A percentile compares a stretch with the other conserved stretches of the same genome.
phyloP scores from a whole-genome alignment of 177 flowering plant species.

The Tripterygium wilfordii region DNA sequence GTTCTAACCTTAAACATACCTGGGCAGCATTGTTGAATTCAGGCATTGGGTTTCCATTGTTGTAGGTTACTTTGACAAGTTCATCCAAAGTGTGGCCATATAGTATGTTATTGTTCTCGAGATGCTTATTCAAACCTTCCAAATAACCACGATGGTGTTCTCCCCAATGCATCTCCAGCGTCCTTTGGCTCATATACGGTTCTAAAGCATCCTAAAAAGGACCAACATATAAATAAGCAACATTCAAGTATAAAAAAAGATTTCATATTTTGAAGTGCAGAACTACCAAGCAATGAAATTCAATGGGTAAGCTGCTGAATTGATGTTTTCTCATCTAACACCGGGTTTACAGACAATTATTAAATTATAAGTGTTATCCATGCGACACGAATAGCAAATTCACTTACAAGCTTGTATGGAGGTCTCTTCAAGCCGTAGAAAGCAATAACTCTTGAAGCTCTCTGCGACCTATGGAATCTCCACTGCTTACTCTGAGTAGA shows the following conservation, averaged over 20 bases:
- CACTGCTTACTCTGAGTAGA: slow-evolving; percentile 12
- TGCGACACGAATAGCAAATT: background rate
- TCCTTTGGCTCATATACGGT: slow-evolving; percentile 76
- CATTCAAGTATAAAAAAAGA: background rate
- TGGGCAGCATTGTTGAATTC: slow-evolving; percentile 92
- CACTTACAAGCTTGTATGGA: slow-evolving; percentile 74
- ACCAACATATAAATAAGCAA: background rate
- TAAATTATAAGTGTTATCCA: too few species aligned
- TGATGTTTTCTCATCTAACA: background rate
- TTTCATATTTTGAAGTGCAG: background rate
- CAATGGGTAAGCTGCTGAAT: too few species aligned
- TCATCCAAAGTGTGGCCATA: slow-evolving; percentile 89
- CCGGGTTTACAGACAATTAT: background rate
- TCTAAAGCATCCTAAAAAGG: slow-evolving; percentile 81
- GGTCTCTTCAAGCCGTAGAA: slow-evolving; percentile 67
- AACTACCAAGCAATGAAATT: background rate
- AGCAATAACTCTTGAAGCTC: slow-evolving; percentile 29
- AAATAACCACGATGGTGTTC: slow-evolving; percentile 64
- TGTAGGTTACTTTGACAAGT: slow-evolving; percentile 79
- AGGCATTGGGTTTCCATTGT: slow-evolving; percentile 84
- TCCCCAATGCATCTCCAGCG: slow-evolving; percentile 88
- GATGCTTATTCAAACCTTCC: slow-evolving; percentile 75
- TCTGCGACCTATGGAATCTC: slow-evolving; percentile 14
- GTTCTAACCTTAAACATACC: slow-evolving; percentile 32
- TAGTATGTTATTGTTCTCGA: slow-evolving; percentile 49